Base-by-base conservation (phyloP, 2,329 filamentous ascomycete genomes). In the Didymella pinodella region DNA sequence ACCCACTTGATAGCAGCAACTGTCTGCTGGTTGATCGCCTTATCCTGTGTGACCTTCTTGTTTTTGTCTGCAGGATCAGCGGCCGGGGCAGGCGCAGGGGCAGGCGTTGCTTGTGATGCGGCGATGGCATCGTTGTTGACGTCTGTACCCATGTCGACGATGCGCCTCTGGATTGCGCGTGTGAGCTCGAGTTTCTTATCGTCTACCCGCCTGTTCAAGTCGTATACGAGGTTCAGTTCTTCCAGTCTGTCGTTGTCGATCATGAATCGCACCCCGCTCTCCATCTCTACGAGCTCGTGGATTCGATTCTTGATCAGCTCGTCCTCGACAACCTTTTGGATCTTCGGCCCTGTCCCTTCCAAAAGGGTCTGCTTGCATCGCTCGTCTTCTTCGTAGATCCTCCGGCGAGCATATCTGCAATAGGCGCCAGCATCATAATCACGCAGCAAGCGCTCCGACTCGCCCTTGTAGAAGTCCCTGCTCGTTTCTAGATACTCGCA, bases 1-100 rank as follows among this genome's bases (percentile, higher is more conserved):
- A 98, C 94, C 95, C 95, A 99, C 70, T 91, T 92, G 68, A 98
- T 90, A 0, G 95, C 95, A 1, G 93, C 90, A 0, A 87, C 85
- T 0, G 95, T 98, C 72, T 93, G 90, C 74, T 92, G 90, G 28
- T 92, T 93, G 7, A 88, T 81, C 0, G 76, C 64, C 73, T 79
- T 79, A 54, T 87, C 85, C 45, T 68, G 72, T 7, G 65, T 57
- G 7, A 67, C 52, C 0, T 78, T 79, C 22, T 80, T 82, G 25
- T 78, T 80, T 31, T 84, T 84, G 20, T 83, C 83, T 7, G 84
- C 83, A 12, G 85, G 81, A 3, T 82, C 81, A 34, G 75, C 70
- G 25, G 41, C 80, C 64, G 70, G 61, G 20, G 55, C 76, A 65
- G 56, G 75, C 67, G n/a, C 40, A 28, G 56, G 49, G n/a, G 57